phyloP scores from a whole-genome alignment of 164 flowering plant genomes.

The Aristolochia contorta region DNA sequence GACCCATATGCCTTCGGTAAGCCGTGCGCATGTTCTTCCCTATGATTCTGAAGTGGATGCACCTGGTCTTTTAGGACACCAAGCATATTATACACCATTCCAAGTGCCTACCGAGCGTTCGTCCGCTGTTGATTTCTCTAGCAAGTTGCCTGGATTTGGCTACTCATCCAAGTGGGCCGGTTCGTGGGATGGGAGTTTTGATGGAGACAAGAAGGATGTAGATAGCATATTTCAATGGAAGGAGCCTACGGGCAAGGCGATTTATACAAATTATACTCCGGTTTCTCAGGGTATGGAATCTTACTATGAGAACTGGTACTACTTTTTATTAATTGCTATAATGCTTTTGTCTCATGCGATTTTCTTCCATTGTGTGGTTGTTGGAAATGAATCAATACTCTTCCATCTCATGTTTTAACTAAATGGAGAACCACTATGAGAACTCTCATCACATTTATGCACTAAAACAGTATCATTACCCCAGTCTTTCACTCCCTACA shows the following conservation, averaged over 20 bases:
- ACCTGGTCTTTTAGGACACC: slow-evolving; percentile 2
- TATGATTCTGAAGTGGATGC: neutral
- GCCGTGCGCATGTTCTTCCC: neutral
- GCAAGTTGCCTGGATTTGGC: slow-evolving; percentile 3
- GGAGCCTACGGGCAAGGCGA: neutral
- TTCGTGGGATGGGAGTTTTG: slow-evolving; percentile 1
- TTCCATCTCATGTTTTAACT: too few species aligned
- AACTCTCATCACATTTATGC: too few species aligned
- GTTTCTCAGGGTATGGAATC: slow-evolving; percentile 1
- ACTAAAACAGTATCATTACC: too few species aligned
- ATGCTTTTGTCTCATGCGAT: neutral
- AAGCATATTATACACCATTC: slow-evolving; percentile 5
- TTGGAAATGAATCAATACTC: too few species aligned
- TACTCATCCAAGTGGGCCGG: neutral
- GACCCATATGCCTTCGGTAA: slow-evolving; percentile 2
- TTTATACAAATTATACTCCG: neutral
- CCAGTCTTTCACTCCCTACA: too few species aligned
- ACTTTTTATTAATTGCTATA: neutral
- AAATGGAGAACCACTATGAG: too few species aligned
- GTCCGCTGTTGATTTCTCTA: neutral
- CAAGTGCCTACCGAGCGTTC: neutral
- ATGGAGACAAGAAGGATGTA: slow-evolving; percentile 1
- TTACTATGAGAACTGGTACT: too few species aligned
- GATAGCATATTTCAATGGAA: neutral
- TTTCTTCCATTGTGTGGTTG: too few species aligned